A percentile compares a stretch with the other conserved stretches of the same genome.
Conservation (phyloP, 768 basidiomycete species). For the Leccinum subtestaceum region DNA sequence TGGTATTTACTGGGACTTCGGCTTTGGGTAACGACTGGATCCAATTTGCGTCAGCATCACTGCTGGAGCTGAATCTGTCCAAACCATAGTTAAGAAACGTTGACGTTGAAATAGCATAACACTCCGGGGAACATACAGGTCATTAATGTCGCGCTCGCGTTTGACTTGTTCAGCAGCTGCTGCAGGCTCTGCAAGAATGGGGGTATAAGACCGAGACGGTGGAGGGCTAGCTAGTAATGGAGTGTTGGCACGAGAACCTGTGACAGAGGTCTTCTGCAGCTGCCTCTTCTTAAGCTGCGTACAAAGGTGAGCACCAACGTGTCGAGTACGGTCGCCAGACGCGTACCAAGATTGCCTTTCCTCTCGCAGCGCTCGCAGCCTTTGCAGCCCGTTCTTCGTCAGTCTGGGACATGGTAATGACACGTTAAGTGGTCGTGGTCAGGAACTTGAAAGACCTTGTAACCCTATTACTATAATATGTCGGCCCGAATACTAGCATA, state of each 20-base stretch:
- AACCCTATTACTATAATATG: not conserved
- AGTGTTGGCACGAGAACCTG: conserved; percentile 32
- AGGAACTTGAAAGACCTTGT: conserved; percentile 1
- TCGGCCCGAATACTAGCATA: not conserved
- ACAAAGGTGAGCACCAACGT: conserved; percentile 2
- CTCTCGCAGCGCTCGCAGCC: conserved; percentile 82
- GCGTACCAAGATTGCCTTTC: conserved; percentile 69
- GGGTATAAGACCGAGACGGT: conserved; percentile 50
- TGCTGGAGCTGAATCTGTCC: conserved; percentile 43
- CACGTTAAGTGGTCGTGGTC: conserved; percentile 6
- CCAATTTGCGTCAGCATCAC: conserved; percentile 51
- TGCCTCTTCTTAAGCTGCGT: conserved; percentile 78
- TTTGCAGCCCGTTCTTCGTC: conserved; percentile 79
- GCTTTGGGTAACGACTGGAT: conserved; percentile 55
- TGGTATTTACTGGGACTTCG: conserved; percentile 26
- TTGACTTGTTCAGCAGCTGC: conserved; percentile 40
- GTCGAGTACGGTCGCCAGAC: not conserved
- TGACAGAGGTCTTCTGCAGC: conserved; percentile 55
- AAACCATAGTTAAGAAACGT: conserved; percentile 3
- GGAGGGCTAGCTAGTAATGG: conserved; percentile 41
- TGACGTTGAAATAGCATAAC: not conserved
- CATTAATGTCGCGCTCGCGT: conserved; percentile 47
- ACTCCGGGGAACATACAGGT: conserved; percentile 55
- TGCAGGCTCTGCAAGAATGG: conserved; percentile 42
- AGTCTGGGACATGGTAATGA: conserved; percentile 35